phyloP scores from a whole-genome alignment of 306 rosid species.

The Biancaea sappan region DNA sequence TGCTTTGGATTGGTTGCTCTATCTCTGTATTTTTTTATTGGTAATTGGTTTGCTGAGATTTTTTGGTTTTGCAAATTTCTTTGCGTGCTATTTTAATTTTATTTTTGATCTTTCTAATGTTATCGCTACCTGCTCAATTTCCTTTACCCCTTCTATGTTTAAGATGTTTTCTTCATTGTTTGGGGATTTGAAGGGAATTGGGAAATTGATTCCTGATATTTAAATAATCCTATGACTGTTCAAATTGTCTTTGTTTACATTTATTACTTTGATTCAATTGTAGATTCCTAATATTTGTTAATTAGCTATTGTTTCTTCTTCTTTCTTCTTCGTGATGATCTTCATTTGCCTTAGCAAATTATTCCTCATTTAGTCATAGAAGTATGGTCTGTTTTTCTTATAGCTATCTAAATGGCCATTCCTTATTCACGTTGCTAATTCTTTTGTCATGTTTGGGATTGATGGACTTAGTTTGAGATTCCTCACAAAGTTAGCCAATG shows the following conservation, averaged over 20 bases:
- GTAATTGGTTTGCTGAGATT: constrained; percentile 30
- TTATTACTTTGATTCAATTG: not conserved
- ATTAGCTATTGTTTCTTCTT: not conserved
- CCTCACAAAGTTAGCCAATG: not conserved
- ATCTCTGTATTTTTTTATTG: not conserved
- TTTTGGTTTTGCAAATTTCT: not conserved
- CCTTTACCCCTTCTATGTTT: not conserved
- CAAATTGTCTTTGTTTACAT: not conserved
- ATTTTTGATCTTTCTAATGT: not conserved
- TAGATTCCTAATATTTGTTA: not conserved
- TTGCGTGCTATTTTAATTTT: not conserved
- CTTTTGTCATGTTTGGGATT: constrained; percentile 1
- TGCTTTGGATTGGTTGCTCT: too few species aligned
- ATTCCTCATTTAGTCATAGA: not conserved
- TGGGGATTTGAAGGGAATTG: not conserved
- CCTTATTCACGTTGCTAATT: not conserved
- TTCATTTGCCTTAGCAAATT: not conserved
- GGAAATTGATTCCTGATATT: not conserved
- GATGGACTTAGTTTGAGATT: not conserved
- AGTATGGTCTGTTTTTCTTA: not conserved
- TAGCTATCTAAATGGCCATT: not conserved
- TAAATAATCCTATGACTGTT: not conserved
- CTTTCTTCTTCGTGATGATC: not conserved
- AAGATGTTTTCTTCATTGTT: not conserved
- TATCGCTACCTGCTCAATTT: not conserved